Base-by-base conservation (phyloP, 2,329 filamentous ascomycete species). In the Aspergillus sp. region DNA sequence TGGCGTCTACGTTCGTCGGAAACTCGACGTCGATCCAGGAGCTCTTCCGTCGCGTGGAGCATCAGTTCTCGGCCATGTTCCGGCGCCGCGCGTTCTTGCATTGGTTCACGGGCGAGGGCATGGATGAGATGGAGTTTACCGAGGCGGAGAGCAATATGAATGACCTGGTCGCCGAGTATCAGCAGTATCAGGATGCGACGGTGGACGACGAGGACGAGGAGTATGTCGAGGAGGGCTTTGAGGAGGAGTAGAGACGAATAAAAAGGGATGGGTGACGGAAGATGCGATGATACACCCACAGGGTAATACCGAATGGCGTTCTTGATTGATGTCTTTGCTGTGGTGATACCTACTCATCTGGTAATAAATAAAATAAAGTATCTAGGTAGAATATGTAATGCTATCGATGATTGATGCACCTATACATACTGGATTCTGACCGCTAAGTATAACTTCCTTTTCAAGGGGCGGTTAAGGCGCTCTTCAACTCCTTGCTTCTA, bases 111-210 rank as follows among this genome's bases (percentile, higher is more conserved):
- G 86, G 88, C 62, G 91, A 98, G 78, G 91, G 91, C 73, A 98
- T 98, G 91, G 91, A 98, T 71, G 91, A 96, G 82, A 96, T 96
- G 91, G 91, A 98, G 75, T 98, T 98, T 76, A 96, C 91, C 62
- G 91, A 98, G 78, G 91, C 91, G 54, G 91, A 98, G 80, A 93
- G 84, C 71, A 98, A 98, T 78, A 96, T 98, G 91, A 96, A 98
- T 75, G 91, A 98, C 68, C 74, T 98, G 61, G 89, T 98, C 57
- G 93, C 86, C 42, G 91, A 98, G 70, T 96, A 98, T 75, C 91
- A 96, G 79, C 91, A 98, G 71, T 98, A 98, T 80, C 91, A 98
- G 78, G 91, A 98, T 68, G 91, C 91, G 63, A 84, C 85, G 57
- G 78, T 95, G 67, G 93, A 89, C 42, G 91, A 96, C 55, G 89